Percentiles rank a stretch among this genome's conserved stretches.
Evolutionary conservation across 2,329 filamentous ascomycete species (phyloP).

Genomic region (Stemphylium vesicarium): DNA sequence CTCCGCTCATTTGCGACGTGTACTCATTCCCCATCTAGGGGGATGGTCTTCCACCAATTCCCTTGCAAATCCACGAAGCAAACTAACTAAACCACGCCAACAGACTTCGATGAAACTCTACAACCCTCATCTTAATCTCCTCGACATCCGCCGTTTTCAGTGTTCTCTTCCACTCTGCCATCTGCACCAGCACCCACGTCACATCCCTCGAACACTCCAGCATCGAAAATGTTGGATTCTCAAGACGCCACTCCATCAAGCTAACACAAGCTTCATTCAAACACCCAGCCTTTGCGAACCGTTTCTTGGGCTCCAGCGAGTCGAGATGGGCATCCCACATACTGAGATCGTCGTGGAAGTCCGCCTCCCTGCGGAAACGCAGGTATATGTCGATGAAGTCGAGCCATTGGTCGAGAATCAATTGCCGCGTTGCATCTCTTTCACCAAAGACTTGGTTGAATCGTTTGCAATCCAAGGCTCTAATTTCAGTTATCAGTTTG

Average conservation of each 20-base stretch:
- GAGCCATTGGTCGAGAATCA: background rate
- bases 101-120: background rate
- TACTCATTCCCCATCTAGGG: no score
- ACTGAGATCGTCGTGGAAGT: background rate
- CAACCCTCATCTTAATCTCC: background rate
- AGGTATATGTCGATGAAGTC: background rate
- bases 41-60: background rate
- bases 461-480: background rate
- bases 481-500: background rate
- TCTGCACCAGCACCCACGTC: background rate
- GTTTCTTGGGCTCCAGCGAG: background rate
- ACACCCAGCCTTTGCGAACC: background rate
- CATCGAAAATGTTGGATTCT: background rate
- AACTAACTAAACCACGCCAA: background rate
- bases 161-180: background rate
- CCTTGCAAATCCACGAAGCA: background rate
- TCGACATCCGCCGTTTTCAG: background rate
- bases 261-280: background rate
- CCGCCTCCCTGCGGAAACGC: background rate
- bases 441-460: background rate
- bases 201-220: background rate
- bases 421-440: background rate
- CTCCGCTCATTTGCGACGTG: no score
- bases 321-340: background rate
- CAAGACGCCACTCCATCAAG: background rate